phyloP scores from a whole-genome alignment of 805 yeast genomes.

The Ogataea trehaloabstinens region DNA sequence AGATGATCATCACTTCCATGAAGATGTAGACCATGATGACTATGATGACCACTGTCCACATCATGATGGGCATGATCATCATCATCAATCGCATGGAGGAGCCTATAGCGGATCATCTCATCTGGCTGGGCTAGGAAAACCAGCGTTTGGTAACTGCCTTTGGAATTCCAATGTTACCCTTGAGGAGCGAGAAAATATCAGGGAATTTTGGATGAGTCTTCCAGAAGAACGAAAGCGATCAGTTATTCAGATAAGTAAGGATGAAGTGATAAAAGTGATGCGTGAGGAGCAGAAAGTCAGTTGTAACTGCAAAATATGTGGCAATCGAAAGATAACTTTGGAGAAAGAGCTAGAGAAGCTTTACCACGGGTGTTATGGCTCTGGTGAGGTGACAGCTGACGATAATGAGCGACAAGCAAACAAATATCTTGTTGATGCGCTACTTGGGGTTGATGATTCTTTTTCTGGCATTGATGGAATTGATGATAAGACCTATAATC shows the following conservation, averaged over 20 bases:
- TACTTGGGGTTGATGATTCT: slow-evolving; percentile 22
- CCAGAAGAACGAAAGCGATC: slow-evolving; percentile 57
- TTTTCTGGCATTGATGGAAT: neutral
- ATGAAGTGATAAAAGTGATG: slow-evolving; percentile 63
- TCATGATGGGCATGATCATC: slow-evolving; percentile 13
- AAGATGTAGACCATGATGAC: slow-evolving; percentile 15
- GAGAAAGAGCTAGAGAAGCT: slow-evolving; percentile 75
- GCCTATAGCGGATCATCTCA: slow-evolving; percentile 19
- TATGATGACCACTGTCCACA: slow-evolving; percentile 14
- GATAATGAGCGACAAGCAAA: slow-evolving; percentile 36
- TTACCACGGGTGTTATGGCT: slow-evolving; percentile 65
- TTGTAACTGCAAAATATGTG: slow-evolving; percentile 79
- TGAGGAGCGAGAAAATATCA: slow-evolving; percentile 52
- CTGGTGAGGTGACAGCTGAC: slow-evolving; percentile 29
- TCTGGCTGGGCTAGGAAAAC: slow-evolving; percentile 17
- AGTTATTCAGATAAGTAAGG: slow-evolving; percentile 64
- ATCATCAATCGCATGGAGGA: slow-evolving; percentile 1
- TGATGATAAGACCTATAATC: neutral
- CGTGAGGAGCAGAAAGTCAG: slow-evolving; percentile 53
- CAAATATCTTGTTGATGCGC: slow-evolving; percentile 23
- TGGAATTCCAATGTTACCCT: slow-evolving; percentile 36
- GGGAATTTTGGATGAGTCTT: slow-evolving; percentile 65
- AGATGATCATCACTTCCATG: slow-evolving; percentile 15
- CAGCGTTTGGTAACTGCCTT: slow-evolving; percentile 22
- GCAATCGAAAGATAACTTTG: slow-evolving; percentile 65